Percentiles rank a stretch among this genome's conserved stretches.
phyloP scores from a whole-genome alignment of 257 asterid species.

The Agastache rugosa region DNA sequence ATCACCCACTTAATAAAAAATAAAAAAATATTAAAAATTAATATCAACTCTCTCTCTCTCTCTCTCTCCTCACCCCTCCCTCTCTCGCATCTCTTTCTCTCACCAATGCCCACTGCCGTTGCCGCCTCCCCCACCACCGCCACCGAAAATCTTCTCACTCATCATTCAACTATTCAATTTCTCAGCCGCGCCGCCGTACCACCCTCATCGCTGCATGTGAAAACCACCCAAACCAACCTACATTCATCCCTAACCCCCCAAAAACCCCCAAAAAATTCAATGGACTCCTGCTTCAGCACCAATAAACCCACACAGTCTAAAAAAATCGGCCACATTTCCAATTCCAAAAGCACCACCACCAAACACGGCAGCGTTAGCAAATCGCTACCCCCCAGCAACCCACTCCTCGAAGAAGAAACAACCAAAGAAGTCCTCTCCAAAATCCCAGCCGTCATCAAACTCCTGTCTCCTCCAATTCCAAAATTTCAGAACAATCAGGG shows the following conservation, averaged over 20 bases:
- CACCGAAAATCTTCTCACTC: conserved; percentile 14
- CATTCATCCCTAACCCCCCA: not conserved
- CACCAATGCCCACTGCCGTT: no score
- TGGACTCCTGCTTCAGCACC: conserved; percentile 74
- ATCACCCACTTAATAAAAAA: no score
- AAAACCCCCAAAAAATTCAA: conserved; percentile 8
- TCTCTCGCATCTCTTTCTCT: no score
- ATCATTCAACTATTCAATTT: not conserved
- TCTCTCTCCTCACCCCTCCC: no score
- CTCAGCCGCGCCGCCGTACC: conserved; percentile 8
- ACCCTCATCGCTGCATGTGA: conserved; percentile 5
- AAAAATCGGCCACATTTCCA: no score
- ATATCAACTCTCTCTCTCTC: no score
- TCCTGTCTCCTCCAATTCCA: not conserved
- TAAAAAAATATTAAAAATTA: no score
- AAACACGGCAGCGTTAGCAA: no score
- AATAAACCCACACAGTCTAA: no score
- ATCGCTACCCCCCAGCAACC: conserved; percentile 57
- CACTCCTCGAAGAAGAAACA: conserved; percentile 60
- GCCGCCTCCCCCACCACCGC: no score
- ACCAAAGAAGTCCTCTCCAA: conserved; percentile 80
- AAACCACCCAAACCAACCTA: not conserved
- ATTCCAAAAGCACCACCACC: no score
- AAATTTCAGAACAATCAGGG: conserved; percentile 2
- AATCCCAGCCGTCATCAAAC: conserved; percentile 47